Percentiles rank a stretch among this genome's conserved stretches.
phyloP scores from a whole-genome alignment of 176 grass and related monocot genomes.

The Musa schizocarpa region DNA sequence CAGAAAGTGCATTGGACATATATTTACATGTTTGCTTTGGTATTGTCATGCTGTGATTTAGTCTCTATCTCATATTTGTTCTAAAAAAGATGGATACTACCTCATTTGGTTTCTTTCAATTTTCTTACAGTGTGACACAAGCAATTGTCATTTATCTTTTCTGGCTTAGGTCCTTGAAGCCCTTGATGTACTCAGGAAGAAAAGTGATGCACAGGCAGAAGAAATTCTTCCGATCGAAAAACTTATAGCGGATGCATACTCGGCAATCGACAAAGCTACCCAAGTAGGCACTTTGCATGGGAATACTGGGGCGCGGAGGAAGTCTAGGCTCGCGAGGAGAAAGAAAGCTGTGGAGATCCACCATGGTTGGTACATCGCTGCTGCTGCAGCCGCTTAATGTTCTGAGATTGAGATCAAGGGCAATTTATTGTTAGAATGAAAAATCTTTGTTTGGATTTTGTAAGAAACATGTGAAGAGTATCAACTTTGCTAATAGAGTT shows the following conservation, averaged over 20 bases:
- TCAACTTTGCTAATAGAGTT: no score
- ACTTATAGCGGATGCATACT: slow-evolving; percentile 63
- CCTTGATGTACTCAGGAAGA: slow-evolving; percentile 73
- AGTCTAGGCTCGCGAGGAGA: slow-evolving; percentile 69
- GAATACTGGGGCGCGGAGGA: slow-evolving; percentile 72
- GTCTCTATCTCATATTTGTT: no score
- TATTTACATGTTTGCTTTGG: no score
- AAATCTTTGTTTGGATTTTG: not conserved
- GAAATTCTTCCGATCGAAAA: slow-evolving; percentile 78
- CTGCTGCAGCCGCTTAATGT: slow-evolving; percentile 19
- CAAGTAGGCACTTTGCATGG: slow-evolving; percentile 74
- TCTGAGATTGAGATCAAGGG: not conserved
- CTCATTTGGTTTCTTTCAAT: no score
- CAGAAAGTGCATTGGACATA: no score
- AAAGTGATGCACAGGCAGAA: slow-evolving; percentile 60
- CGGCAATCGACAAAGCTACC: slow-evolving; percentile 79
- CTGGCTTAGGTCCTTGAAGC: slow-evolving; percentile 53
- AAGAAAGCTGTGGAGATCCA: slow-evolving; percentile 75
- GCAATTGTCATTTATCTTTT: not conserved
- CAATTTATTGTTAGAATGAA: not conserved
- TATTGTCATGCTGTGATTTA: no score
- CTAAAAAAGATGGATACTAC: no score
- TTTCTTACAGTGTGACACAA: no score
- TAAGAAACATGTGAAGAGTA: not conserved
- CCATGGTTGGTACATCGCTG: slow-evolving; percentile 81